Evolutionary conservation across 768 basidiomycete species (phyloP).

Genomic region (Tricholoma bakamatsutake): DNA sequence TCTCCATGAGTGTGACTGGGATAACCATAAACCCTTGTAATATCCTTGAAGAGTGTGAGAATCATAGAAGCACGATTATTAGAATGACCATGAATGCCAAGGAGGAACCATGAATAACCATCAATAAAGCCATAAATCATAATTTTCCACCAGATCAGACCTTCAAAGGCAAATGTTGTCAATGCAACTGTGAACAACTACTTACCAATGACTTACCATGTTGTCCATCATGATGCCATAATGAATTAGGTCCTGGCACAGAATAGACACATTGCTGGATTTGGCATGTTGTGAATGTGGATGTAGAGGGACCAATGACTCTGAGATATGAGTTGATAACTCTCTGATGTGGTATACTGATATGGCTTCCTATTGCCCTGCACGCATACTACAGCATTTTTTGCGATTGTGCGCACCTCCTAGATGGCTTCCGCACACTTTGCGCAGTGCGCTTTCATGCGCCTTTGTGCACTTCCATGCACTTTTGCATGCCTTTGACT

Average conservation of each 20-base stretch:
- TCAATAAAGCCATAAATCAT: slow-evolving; percentile 28
- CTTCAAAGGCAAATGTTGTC: slow-evolving; percentile 15
- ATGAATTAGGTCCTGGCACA: slow-evolving; percentile 21
- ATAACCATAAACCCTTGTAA: slow-evolving; percentile 19
- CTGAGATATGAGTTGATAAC: slow-evolving; percentile 15
- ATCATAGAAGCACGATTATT: slow-evolving; percentile 38
- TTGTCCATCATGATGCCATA: slow-evolving; percentile 30
- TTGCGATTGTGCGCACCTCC: no score
- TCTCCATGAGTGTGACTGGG: slow-evolving; percentile 27
- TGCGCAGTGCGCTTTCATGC: no score
- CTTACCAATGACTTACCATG: slow-evolving; percentile 17
- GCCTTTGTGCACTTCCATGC: no score
- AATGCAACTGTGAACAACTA: not conserved
- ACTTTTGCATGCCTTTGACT: no score
- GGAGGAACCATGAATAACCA: slow-evolving; percentile 23
- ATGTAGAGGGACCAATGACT: slow-evolving; percentile 12
- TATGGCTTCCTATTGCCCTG: no score
- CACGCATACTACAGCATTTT: no score
- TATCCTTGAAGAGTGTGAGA: slow-evolving; percentile 25
- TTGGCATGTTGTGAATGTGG: slow-evolving; percentile 4
- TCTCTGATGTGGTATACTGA: slow-evolving; percentile 12
- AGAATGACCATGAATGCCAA: slow-evolving; percentile 27
- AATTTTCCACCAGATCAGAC: slow-evolving; percentile 25
- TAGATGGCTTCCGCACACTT: no score
- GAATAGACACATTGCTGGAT: slow-evolving; percentile 18